A percentile compares a stretch with the other conserved stretches of the same genome.
phyloP scores from a whole-genome alignment of 257 asterid genomes.

The Eustoma russellianum region DNA sequence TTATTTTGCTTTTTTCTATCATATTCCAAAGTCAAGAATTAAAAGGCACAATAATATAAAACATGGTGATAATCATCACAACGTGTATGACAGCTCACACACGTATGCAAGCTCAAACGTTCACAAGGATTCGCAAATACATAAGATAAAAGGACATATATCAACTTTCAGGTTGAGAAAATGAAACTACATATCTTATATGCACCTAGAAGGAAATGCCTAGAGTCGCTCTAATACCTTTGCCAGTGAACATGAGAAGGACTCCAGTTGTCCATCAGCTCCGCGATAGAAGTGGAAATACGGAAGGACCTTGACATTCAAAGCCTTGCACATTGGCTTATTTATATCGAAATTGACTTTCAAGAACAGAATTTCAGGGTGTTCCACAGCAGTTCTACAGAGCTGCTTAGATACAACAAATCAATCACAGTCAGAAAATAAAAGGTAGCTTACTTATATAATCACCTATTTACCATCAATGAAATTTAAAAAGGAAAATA shows the following conservation, averaged over 20 bases:
- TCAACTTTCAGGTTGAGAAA: background rate
- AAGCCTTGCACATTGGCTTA: conserved; percentile 84
- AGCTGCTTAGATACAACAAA: conserved; percentile 35
- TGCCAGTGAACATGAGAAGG: conserved; percentile 91
- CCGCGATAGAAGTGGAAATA: conserved; percentile 94
- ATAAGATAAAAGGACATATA: too few relatives aligned
- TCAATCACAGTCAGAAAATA: background rate
- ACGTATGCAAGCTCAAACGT: too few relatives aligned
- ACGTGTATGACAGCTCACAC: too few relatives aligned
- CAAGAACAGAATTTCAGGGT: conserved; percentile 64
- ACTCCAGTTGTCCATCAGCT: conserved; percentile 83
- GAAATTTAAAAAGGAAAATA: too few relatives aligned
- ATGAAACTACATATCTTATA: too few relatives aligned
- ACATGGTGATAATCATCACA: too few relatives aligned
- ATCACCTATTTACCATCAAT: too few relatives aligned
- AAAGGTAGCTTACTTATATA: too few relatives aligned
- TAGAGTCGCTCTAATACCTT: conserved; percentile 41
- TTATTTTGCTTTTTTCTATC: too few relatives aligned
- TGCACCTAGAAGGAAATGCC: background rate
- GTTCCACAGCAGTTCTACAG: conserved; percentile 70
- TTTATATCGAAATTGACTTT: conserved; percentile 86
- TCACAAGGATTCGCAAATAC: too few relatives aligned
- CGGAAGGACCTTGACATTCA: conserved; percentile 91
- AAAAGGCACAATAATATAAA: background rate
- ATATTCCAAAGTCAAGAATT: too few relatives aligned